Conservation (phyloP, 768 basidiomycete species). For the Leucocoprinus leucothites region DNA sequence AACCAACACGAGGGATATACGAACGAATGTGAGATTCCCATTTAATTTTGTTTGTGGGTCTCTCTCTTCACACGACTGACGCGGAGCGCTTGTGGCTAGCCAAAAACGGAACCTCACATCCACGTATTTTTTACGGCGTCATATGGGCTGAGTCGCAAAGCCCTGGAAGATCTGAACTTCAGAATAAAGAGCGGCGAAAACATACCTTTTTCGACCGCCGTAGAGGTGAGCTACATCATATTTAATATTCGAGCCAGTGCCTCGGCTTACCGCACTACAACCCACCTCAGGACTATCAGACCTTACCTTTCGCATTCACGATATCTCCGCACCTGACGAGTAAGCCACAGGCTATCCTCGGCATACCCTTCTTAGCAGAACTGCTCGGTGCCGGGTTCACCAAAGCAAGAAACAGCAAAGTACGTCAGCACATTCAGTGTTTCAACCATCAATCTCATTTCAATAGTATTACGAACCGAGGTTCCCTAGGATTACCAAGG, state of each 20-base stretch:
- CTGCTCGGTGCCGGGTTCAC: conserved; percentile 83
- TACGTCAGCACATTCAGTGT: conserved; percentile 25
- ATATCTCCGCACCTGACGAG: conserved; percentile 43
- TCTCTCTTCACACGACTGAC: background rate
- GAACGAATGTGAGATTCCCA: conserved; percentile 27
- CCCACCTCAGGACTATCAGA: conserved; percentile 15
- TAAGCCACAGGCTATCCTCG: conserved; percentile 55
- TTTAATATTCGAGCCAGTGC: background rate
- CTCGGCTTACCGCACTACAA: background rate
- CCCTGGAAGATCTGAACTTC: conserved; percentile 74
- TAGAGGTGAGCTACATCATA: background rate
- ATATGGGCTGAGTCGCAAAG: conserved; percentile 66
- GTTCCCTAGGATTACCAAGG: conserved; percentile 76
- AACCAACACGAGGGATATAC: conserved; percentile 43
- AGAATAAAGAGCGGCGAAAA: conserved; percentile 47
- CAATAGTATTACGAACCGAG: conserved; percentile 77
- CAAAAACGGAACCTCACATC: conserved; percentile 52
- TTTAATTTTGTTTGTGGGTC: no score
- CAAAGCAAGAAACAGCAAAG: conserved; percentile 56
- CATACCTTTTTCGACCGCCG: conserved; percentile 22
- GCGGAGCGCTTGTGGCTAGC: conserved; percentile 26
- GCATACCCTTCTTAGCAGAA: conserved; percentile 64
- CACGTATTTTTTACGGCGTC: conserved; percentile 72
- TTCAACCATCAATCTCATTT: background rate
- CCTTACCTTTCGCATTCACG: conserved; percentile 54